These are phyloP conservation scores for Teunomyces funiuensis DNA, from an alignment of 805 yeast genomes.

Conservation along the genomic window DNA sequence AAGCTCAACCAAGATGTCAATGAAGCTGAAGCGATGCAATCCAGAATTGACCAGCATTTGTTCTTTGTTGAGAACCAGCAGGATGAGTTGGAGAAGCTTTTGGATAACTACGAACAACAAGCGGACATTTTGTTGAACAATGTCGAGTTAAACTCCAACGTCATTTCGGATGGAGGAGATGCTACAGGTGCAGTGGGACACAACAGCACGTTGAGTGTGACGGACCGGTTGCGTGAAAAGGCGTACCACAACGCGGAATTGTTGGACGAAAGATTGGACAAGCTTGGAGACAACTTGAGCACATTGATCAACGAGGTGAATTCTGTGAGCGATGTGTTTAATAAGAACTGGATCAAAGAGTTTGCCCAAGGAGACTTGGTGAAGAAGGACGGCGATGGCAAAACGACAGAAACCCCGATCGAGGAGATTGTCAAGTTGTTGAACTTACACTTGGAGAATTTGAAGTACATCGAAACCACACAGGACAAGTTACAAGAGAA, in stretches of 20 bases:
- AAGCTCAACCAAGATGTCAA: constrained; percentile 74
- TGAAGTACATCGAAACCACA: constrained; percentile 80
- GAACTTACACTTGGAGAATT: constrained; percentile 85
- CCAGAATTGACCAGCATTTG: constrained; percentile 82
- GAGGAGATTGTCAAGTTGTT: constrained; percentile 77
- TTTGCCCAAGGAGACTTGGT: constrained; percentile 23
- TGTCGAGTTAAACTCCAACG: constrained; percentile 36
- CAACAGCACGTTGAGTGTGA: constrained; percentile 41
- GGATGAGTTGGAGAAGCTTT: constrained; percentile 78
- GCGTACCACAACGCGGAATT: constrained; percentile 86
- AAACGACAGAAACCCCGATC: constrained; percentile 41
- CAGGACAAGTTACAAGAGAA: constrained; percentile 69
- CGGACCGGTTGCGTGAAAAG: constrained; percentile 85
- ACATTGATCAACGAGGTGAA: constrained; percentile 80
- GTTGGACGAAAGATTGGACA: constrained; percentile 76
- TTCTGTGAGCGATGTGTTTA: constrained; percentile 76
- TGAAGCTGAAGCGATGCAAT: constrained; percentile 82
- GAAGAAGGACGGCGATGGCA: constrained; percentile 16
- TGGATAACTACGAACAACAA: constrained; percentile 80
- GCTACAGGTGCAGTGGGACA: constrained; percentile 28
- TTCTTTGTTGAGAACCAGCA: constrained; percentile 88
- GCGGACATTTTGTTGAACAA: constrained; percentile 51
- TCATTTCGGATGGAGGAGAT: constrained; percentile 6
- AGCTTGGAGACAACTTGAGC: constrained; percentile 72
- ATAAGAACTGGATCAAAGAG: constrained; percentile 51